These are phyloP conservation scores for Elaphomyces granulatus DNA, from an alignment of 495 filamentous ascomycete species.

Conservation along the genomic window DNA sequence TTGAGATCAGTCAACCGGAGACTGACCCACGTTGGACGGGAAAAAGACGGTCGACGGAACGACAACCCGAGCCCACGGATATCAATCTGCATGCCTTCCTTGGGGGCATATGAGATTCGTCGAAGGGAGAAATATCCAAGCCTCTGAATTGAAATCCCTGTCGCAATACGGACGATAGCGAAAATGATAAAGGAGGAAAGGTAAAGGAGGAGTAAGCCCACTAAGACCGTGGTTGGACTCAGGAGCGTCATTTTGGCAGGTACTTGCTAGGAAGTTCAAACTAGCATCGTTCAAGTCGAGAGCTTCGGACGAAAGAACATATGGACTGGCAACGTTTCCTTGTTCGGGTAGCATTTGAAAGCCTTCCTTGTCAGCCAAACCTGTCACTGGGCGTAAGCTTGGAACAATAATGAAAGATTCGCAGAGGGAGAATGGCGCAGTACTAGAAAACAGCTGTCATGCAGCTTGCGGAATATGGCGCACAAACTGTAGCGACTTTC, in stretches of 20 bases:
- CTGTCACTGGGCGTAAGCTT: no score
- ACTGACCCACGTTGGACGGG: slow-evolving; percentile 93
- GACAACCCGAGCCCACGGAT: slow-evolving; percentile 77
- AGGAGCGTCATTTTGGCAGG: slow-evolving; percentile 40
- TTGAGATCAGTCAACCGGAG: slow-evolving; percentile 71
- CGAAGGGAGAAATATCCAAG: slow-evolving; percentile 84
- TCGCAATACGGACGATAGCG: slow-evolving; percentile 80
- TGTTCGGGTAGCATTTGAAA: no score
- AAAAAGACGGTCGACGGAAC: slow-evolving; percentile 84
- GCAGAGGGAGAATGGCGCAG: no score
- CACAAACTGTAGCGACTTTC: no score
- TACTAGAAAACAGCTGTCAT: no score
- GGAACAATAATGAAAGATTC: no score
- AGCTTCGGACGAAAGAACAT: no score
- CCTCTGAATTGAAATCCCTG: slow-evolving; percentile 90
- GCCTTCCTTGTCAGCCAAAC: no score
- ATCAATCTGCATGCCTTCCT: slow-evolving; percentile 77
- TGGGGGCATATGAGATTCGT: slow-evolving; percentile 74
- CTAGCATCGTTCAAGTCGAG: background rate
- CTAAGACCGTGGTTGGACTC: slow-evolving; percentile 67
- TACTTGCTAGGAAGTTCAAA: background rate
- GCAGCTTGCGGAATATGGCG: no score
- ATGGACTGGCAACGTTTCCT: no score
- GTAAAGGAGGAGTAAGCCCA: slow-evolving; percentile 71
- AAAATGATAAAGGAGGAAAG: slow-evolving; percentile 86